Percentiles rank a stretch among this genome's conserved stretches.
phyloP scores from a whole-genome alignment of 2,329 filamentous ascomycete genomes.

The Scleromitrula shiraiana region DNA sequence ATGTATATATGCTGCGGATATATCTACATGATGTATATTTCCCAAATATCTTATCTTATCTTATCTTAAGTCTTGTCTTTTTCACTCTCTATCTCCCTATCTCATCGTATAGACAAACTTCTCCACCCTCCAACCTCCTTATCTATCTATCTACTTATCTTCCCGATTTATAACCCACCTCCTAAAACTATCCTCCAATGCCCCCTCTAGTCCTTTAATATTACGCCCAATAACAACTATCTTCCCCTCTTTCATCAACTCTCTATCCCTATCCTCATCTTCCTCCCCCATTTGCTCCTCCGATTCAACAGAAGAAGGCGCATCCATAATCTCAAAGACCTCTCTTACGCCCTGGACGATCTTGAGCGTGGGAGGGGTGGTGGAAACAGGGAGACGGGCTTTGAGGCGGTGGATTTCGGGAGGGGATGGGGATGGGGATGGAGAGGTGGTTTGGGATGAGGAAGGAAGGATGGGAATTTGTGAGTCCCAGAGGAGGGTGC shows the following conservation, averaged over 20 bases:
- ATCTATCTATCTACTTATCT: too few species aligned
- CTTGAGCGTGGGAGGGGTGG: slow-evolving; percentile 57
- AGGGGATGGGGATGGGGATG: neutral
- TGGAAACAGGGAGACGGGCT: slow-evolving; percentile 59
- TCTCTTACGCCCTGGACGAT: slow-evolving; percentile 89
- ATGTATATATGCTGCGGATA: too few species aligned
- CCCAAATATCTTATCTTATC: too few species aligned
- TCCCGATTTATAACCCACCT: neutral
- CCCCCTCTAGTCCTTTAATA: neutral
- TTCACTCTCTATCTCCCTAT: too few species aligned
- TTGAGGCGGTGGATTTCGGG: slow-evolving; percentile 85
- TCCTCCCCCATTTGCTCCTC: fast-evolving
- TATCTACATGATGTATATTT: too few species aligned
- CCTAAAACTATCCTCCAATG: neutral
- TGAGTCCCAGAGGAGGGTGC: slow-evolving; percentile 15
- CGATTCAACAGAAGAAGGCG: too few species aligned
- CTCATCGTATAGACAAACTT: too few species aligned
- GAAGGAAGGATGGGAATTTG: slow-evolving; percentile 1
- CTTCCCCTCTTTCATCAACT: slow-evolving; percentile 1
- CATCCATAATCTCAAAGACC: slow-evolving; percentile 83
- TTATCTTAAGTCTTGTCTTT: too few species aligned
- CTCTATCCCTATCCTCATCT: too few species aligned
- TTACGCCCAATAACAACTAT: slow-evolving; percentile 4
- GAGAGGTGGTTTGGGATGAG: neutral
- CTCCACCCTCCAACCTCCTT: too few species aligned